Base-by-base conservation (phyloP, 208 protist species). In the Acanthamoeba polyphaga region DNA sequence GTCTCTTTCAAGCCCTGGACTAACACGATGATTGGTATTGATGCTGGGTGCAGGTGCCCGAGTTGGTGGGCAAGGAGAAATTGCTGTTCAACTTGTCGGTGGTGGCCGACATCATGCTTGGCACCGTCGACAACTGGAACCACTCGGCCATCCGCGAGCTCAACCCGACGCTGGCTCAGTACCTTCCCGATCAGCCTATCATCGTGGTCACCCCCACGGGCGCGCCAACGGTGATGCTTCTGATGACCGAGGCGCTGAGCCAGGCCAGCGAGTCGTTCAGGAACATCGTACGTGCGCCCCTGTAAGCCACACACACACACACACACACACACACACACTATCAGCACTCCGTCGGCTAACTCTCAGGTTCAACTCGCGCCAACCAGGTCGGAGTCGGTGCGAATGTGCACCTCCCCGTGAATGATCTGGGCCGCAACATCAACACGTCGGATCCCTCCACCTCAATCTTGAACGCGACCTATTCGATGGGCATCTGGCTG, bases 71-170 rank as follows among this genome's bases (percentile, higher is more conserved):
- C 49, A 95, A 95, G 43, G 58, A 34, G 4, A 89, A 90, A 12
- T 34, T 51, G 22, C 24, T 95, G 19, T 95, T 95, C 32, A 22
- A 89, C 46, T 17, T 84, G 43, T n/a, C 76, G 22, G 29, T 27
- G 24, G 76, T 84, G 76, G 76, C 76, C 46, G 76, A 84, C 76
- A 53, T 84, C 38, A 84, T 84, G 76, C 38, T 95, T 4, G 92
- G 92, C 72, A 10, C 6, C 24, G 55, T 49, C 27, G 92, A 51
- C 19, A 93, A 78, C 12, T 32, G 53, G 76, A 49, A 55, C 19
- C 76, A 84, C 76, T 58, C 43, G 46, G 46, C 76, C 43, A 84
- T 84, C 43, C 76, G 46, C 43, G 76, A 46, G 46, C 76, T 84
- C 43, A 84, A 84, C 46, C 76, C 76, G 3, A n/a, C 32, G 19